Conservation (phyloP, 495 filamentous ascomycete species). For the Aspergillus kassunensis region DNA sequence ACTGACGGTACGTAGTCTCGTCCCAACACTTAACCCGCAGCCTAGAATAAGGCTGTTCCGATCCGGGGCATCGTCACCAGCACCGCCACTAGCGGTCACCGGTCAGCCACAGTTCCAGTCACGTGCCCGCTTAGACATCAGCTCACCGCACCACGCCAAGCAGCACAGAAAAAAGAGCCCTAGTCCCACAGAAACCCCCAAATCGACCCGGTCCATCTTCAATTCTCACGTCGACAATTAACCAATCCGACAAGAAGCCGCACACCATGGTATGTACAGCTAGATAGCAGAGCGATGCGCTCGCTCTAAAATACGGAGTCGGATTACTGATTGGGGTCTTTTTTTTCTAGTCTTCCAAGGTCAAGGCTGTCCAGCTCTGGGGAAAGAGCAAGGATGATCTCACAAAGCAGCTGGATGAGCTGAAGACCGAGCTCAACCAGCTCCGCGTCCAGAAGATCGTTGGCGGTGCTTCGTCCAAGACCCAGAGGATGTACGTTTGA, state of each 20-base stretch:
- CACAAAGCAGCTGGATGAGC: slow-evolving; percentile 84
- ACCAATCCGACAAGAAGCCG: slow-evolving; percentile 42
- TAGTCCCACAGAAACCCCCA: slow-evolving; percentile 50
- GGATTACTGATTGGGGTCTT: slow-evolving; percentile 12
- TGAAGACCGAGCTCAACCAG: slow-evolving; percentile 90
- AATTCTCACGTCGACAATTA: slow-evolving; percentile 50
- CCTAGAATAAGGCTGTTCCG: too few species aligned
- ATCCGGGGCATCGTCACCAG: neutral
- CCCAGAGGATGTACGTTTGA: slow-evolving; percentile 87
- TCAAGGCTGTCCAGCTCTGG: slow-evolving; percentile 95
- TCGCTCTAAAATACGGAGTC: neutral
- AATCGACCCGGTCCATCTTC: slow-evolving; percentile 47
- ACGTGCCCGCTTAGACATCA: slow-evolving; percentile 32
- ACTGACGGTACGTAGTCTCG: neutral
- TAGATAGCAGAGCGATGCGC: neutral
- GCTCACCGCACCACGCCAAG: slow-evolving; percentile 28
- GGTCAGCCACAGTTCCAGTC: slow-evolving; percentile 23
- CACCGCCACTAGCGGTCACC: slow-evolving; percentile 8
- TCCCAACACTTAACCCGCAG: neutral
- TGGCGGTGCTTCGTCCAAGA: slow-evolving; percentile 84
- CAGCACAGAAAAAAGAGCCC: slow-evolving; percentile 41
- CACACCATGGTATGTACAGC: slow-evolving; percentile 46
- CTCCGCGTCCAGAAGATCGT: slow-evolving; percentile 97
- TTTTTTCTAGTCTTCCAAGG: slow-evolving; percentile 71
- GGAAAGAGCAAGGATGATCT: slow-evolving; percentile 98